Evolutionary conservation across 495 filamentous ascomycete genomes (phyloP), one percentile per base, ranked within the genome.

Genomic region (Penicillium verhagenii): DNA sequence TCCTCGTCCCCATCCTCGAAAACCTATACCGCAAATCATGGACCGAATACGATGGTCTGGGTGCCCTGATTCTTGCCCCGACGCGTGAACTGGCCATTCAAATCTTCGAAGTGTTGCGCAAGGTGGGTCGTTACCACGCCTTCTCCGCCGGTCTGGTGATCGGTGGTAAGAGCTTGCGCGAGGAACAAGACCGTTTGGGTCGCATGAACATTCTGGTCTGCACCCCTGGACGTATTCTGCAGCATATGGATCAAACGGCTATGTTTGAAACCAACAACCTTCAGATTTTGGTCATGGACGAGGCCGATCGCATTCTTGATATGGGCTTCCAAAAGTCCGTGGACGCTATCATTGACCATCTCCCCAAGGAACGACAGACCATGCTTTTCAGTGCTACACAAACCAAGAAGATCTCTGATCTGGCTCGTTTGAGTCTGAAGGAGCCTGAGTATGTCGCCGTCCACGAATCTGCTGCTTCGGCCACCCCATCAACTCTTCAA

Each of bases 171-270:
- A 90, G 83, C 73, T 63, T 96, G 62, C 83, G 86, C 58, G 92
- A 97, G 67, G 93, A 99, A 70, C 85, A 86, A 40, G 90, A 93
- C 57, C 80, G 93, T 31, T 65, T 99, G 50, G 85, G 86, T 11
- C 80, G 91, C 54, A 99, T 99, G 95, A 97, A 97, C 59, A 99
- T 99, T 44, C 72, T 99, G 11, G 92, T 99, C 2, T 96, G 93
- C 65, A 99, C 94, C 2, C 94, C 94, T 0, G 94, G 94, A 9
- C 82, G 94, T 6, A 93, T 99, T 80, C 72, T 97, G 45, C 95
- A 99, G 69, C 94, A 99, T 71, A 75, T 99, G 68, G 92, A 96
- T 67, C 92, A 97, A 73, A 97, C 94, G 0, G 88, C 91, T 6
- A 83, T 85, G 28, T 89, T 99, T 60, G 91, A 95, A 49, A 87